Evolutionary conservation across 306 rosid species (phyloP), one percentile per base, ranked within the genome.

Genomic region (Acacia crassicarpa): DNA sequence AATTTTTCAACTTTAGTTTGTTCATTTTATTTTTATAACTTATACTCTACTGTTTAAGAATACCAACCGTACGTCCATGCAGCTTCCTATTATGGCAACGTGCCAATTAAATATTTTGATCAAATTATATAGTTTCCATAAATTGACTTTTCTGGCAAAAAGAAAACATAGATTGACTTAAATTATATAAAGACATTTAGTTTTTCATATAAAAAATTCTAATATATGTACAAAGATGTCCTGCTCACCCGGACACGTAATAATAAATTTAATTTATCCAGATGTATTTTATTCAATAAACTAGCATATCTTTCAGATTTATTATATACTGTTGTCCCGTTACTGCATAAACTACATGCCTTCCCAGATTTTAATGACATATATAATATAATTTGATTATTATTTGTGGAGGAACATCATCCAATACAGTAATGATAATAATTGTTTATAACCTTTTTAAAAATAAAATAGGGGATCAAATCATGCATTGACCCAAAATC

Each of bases 21-120:
- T 53, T 63, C 41, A 49, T 77, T 38, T 53, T 58, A 41, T 41
- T 71, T 70, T 41, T 9, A 46, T 75, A 6, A 76, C 17, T 80
- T 83, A 7, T 35, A 40, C 41, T 38, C 41, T 6, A 38, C 25
- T 72, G 79, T 79, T 82, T 70, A 71, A 56, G 45, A 76, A 76
- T 80, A 76, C 78, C 70, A 48, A 77, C 32, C 43, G 20, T 30
- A 30, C 32, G 32, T 41, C 69, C 54, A 77, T 66, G 30, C 56
- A 43, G 44, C 70, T 20, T 4, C 27, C 48, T 4, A 35, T 7
- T 20, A 56, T 20, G 62, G 62, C 30, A 58, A 15, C 44, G 14
- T 22, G 54, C 59, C 71, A 74, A 80, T 35, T 38, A 38, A 38
- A 40, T 79, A 76, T 80, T 76, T 75, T 76, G 41, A 83, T 79